Conservation (phyloP, 768 basidiomycete species). For the Dendrothele bispora region DNA sequence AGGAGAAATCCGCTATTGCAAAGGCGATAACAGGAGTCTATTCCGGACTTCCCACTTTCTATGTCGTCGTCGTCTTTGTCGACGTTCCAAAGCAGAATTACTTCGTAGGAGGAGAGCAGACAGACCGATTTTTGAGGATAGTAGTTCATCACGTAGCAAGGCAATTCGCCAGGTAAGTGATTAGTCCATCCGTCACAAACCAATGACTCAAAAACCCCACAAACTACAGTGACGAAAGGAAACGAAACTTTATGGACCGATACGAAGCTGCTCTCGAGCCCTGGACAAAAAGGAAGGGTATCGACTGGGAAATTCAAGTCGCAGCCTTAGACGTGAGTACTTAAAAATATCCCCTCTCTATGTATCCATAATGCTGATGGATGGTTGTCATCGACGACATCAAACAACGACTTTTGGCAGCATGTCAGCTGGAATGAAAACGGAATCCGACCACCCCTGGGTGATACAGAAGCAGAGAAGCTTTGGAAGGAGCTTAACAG, state of each 20-base stretch:
- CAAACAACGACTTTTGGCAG: not conserved
- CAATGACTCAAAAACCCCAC: not conserved
- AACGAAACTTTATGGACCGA: not conserved
- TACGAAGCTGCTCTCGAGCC: not conserved
- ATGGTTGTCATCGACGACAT: not conserved
- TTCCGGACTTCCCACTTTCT: not conserved
- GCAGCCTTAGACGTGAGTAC: not conserved
- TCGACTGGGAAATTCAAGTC: not conserved
- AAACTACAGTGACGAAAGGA: not conserved
- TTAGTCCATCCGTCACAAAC: not conserved
- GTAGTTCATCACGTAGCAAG: not conserved
- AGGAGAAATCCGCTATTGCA: not conserved
- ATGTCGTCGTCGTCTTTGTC: slow-evolving; percentile 1
- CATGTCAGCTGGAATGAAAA: not conserved
- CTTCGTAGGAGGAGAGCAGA: not conserved
- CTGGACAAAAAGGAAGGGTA: not conserved
- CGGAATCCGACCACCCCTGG: not conserved
- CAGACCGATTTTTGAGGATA: not conserved
- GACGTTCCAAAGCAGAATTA: not conserved
- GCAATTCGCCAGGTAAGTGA: not conserved
- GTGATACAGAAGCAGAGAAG: not conserved
- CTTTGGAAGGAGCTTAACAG: not conserved
- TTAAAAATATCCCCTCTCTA: not conserved
- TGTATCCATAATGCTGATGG: not conserved
- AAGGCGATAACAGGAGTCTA: not conserved